Evolutionary conservation across 768 basidiomycete genomes (phyloP).

Genomic region (Thelephora ganbajun): DNA sequence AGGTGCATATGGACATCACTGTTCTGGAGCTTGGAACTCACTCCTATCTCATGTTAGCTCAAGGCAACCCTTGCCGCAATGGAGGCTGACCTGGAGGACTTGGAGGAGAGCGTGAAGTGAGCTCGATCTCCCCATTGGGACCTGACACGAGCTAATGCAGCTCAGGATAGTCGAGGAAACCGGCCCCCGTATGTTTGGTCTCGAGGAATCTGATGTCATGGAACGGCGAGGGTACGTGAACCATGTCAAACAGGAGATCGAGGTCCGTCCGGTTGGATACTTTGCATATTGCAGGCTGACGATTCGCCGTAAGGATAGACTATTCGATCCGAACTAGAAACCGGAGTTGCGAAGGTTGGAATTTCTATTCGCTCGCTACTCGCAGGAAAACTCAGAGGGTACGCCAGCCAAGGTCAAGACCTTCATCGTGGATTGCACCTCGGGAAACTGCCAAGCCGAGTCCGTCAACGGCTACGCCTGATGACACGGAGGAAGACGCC

Average conservation of each 20-base stretch:
- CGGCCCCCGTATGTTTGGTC: conserved; percentile 73
- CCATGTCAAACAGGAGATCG: conserved; percentile 60
- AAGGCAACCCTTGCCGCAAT: conserved; percentile 63
- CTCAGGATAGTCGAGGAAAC: conserved; percentile 75
- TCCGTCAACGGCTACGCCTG: conserved; percentile 2
- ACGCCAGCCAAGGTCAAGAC: conserved; percentile 10
- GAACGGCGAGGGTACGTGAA: conserved; percentile 65
- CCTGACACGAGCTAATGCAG: not conserved
- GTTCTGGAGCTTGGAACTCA: not conserved
- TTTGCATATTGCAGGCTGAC: not conserved
- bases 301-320: conserved; percentile 38
- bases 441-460: not conserved
- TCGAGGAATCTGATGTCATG: conserved; percentile 65
- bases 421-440: conserved; percentile 10
- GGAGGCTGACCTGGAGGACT: conserved; percentile 79
- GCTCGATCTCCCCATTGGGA: conserved; percentile 10
- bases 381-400: not conserved
- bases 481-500: conserved; percentile 34
- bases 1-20: conserved; percentile 28
- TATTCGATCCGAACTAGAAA: conserved; percentile 54
- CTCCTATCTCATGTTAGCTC: conserved; percentile 24
- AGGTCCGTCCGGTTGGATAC: conserved; percentile 37
- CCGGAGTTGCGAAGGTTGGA: conserved; percentile 10
- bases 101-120: conserved; percentile 90
- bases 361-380: conserved; percentile 2